Evolutionary conservation across 164 flowering plant species (phyloP).

Genomic region (Akebia trifoliata): DNA sequence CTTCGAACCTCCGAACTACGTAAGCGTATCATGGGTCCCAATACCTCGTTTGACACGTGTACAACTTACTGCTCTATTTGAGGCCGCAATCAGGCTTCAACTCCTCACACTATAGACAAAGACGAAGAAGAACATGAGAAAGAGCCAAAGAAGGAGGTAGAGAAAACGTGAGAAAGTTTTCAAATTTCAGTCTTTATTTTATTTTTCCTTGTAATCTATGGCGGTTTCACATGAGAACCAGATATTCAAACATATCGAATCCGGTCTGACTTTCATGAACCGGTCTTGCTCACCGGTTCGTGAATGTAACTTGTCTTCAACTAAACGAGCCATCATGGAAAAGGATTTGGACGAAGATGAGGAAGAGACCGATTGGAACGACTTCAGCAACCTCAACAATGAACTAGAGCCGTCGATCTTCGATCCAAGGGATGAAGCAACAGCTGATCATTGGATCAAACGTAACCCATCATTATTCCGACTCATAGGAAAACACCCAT

Average conservation of each 20-base stretch:
- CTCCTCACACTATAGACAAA: too few relatives aligned
- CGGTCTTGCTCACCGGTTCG: conserved; percentile 36
- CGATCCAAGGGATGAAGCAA: conserved; percentile 61
- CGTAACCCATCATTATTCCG: conserved; percentile 75
- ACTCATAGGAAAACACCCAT: conserved; percentile 94
- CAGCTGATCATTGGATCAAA: conserved; percentile 75
- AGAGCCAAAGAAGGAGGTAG: not conserved
- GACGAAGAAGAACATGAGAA: too few relatives aligned
- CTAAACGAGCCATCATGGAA: not conserved
- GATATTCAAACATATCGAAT: conserved; percentile 38
- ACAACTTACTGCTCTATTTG: too few relatives aligned
- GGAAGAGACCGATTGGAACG: conserved; percentile 16
- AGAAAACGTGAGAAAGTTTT: not conserved
- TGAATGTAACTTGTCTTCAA: conserved; percentile 13
- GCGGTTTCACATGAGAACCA: conserved; percentile 74
- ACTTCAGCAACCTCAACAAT: conserved; percentile 25
- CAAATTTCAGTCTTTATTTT: too few relatives aligned
- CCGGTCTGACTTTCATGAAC: conserved; percentile 26
- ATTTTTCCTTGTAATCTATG: too few relatives aligned
- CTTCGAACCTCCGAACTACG: too few relatives aligned
- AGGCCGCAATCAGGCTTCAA: too few relatives aligned
- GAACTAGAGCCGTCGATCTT: conserved; percentile 53
- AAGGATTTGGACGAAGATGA: conserved; percentile 30
- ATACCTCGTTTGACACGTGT: too few relatives aligned
- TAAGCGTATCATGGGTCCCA: too few relatives aligned